Conservation (phyloP, 441 rosid genomes). For the Iberis amara region DNA sequence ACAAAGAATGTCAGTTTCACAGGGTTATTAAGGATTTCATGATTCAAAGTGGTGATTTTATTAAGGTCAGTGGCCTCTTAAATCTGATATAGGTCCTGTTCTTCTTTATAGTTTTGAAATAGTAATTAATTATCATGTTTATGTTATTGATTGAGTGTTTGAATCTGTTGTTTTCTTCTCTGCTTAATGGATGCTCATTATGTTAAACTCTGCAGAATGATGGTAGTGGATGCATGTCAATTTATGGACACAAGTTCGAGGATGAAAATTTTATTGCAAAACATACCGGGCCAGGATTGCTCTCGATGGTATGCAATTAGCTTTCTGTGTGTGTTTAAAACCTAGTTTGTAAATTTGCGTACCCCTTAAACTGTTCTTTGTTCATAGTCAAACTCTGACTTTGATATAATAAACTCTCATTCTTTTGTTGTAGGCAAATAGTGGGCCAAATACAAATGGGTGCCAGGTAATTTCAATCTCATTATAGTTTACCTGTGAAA, state of each 20-base stretch:
- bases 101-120: background rate
- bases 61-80: slow-evolving; percentile 46
- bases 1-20: slow-evolving; percentile 86
- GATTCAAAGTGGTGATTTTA: slow-evolving; percentile 93
- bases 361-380: background rate
- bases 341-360: background rate
- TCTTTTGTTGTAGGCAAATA: slow-evolving; percentile 64
- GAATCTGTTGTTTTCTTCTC: slow-evolving; percentile 11
- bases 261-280: slow-evolving; percentile 86
- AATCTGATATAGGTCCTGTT: background rate
- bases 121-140: background rate
- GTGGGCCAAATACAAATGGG: slow-evolving; percentile 82
- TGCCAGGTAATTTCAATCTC: slow-evolving; percentile 55
- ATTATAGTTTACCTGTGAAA: background rate
- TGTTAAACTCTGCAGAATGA: slow-evolving; percentile 59
- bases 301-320: slow-evolving; percentile 65
- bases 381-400: background rate
- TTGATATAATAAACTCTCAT: background rate
- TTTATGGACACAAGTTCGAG: slow-evolving; percentile 78
- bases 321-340: background rate
- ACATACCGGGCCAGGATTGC: slow-evolving; percentile 93
- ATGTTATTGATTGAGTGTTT: background rate
- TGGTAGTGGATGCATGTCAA: slow-evolving; percentile 85
- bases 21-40: slow-evolving; percentile 93
- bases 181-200: background rate